These are phyloP conservation scores for Vicia villosa DNA, from an alignment of 306 rosid genomes.

Conservation along the genomic window DNA sequence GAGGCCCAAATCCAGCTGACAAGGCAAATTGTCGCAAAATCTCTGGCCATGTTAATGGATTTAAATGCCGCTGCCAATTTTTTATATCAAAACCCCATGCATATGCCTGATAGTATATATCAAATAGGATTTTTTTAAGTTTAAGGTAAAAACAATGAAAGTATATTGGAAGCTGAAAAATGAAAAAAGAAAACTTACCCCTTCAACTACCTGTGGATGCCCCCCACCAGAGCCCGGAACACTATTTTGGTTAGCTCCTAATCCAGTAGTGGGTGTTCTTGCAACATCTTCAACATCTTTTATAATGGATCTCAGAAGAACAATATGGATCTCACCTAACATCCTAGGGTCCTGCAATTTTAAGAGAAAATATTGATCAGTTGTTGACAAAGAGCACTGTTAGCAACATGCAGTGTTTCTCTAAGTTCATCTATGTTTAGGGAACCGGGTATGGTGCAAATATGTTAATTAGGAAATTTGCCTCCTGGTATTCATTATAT, in stretches of 20 bases:
- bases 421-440: conserved; percentile 14
- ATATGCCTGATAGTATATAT: conserved; percentile 57
- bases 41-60: conserved; percentile 90
- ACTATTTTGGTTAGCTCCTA: conserved; percentile 56
- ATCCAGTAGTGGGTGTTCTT: conserved; percentile 56
- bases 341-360: conserved; percentile 68
- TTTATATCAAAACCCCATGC: conserved; percentile 81
- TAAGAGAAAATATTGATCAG: conserved; percentile 20
- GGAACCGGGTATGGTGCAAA: background rate
- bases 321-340: conserved; percentile 73
- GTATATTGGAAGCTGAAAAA: conserved; percentile 30
- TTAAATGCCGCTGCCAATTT: conserved; percentile 69
- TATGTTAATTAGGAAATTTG: background rate
- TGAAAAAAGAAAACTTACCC: conserved; percentile 48
- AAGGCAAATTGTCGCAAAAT: conserved; percentile 79
- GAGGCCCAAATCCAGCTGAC: conserved; percentile 85
- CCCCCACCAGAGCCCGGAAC: conserved; percentile 69
- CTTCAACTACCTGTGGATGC: conserved; percentile 72
- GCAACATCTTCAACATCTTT: conserved; percentile 81
- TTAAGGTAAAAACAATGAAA: conserved; percentile 21
- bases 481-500: conserved; percentile 12
- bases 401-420: background rate
- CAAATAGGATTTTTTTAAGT: conserved; percentile 3
- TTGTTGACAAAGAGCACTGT: conserved; percentile 21
- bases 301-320: conserved; percentile 64